These are phyloP conservation scores for Physocladia obscura DNA, from an alignment of 192 early-diverging fungal genomes.

Conservation along the genomic window DNA sequence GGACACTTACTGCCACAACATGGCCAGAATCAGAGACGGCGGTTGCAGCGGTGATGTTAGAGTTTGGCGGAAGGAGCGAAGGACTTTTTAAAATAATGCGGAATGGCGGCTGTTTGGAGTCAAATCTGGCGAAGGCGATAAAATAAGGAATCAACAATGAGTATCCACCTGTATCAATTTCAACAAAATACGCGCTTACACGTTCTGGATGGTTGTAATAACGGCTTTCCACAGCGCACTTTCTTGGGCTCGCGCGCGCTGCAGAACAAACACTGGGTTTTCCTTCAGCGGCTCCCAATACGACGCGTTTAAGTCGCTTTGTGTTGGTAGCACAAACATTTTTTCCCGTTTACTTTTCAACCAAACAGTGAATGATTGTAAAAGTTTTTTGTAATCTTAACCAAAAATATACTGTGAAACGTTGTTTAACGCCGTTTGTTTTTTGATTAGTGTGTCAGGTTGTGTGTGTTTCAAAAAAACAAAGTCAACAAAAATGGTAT, in stretches of 20 bases:
- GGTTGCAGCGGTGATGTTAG: slow-evolving; percentile 18
- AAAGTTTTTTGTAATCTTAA: too few species aligned
- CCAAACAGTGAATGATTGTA: too few species aligned
- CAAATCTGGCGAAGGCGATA: slow-evolving; percentile 56
- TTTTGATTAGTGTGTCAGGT: too few species aligned
- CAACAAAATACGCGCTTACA: slow-evolving; percentile 50
- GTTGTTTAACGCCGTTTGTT: too few species aligned
- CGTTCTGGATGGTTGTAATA: slow-evolving; percentile 90
- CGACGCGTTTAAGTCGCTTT: neutral
- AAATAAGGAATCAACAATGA: neutral
- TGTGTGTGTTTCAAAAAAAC: too few species aligned
- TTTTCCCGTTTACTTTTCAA: too few species aligned
- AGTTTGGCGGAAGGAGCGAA: too few species aligned
- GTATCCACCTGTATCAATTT: too few species aligned
- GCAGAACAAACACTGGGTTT: slow-evolving; percentile 43
- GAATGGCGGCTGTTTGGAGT: slow-evolving; percentile 89
- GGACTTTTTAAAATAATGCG: slow-evolving; percentile 78
- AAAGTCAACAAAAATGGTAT: too few species aligned
- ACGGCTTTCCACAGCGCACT: slow-evolving; percentile 51
- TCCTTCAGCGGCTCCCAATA: slow-evolving; percentile 35
- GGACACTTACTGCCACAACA: slow-evolving; percentile 69
- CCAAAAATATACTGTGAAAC: too few species aligned
- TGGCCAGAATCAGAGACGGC: slow-evolving; percentile 55
- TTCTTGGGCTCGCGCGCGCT: slow-evolving; percentile 41
- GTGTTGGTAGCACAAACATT: slow-evolving; percentile 21